Conservation (phyloP, 768 basidiomycete species). For the Kwoniella sp. region DNA sequence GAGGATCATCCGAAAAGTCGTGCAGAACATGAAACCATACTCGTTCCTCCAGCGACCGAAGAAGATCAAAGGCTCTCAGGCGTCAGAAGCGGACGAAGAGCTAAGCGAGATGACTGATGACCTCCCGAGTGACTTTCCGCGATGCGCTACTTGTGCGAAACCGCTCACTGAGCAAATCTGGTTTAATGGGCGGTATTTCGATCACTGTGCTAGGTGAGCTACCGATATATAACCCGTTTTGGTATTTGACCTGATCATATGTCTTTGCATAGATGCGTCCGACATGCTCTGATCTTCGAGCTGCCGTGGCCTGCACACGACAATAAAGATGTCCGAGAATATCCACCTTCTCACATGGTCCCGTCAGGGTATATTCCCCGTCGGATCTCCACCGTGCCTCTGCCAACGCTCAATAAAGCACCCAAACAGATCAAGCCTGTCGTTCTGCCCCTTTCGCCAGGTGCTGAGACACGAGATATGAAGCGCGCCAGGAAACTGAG, state of each 20-base stretch:
- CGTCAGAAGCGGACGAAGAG: slow-evolving; percentile 19
- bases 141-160: slow-evolving; percentile 46
- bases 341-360: slow-evolving; percentile 48
- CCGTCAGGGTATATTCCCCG: slow-evolving; percentile 38
- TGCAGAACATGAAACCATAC: slow-evolving; percentile 34
- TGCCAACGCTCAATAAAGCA: slow-evolving; percentile 42
- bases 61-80: slow-evolving; percentile 10
- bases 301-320: slow-evolving; percentile 49
- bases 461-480: slow-evolving; percentile 13
- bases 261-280: slow-evolving; percentile 34
- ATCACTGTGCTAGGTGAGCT: slow-evolving; percentile 46
- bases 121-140: slow-evolving; percentile 37
- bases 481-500: slow-evolving; percentile 18
- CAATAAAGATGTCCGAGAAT: slow-evolving; percentile 42
- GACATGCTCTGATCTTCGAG: slow-evolving; percentile 44
- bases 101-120: slow-evolving; percentile 26
- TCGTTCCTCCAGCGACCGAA: slow-evolving; percentile 28
- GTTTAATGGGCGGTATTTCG: slow-evolving; percentile 44
- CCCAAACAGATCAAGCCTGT: slow-evolving; percentile 29
- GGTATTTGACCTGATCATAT: background rate
- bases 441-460: slow-evolving; percentile 18
- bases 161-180: slow-evolving; percentile 41
- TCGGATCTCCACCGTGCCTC: slow-evolving; percentile 35
- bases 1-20: slow-evolving; percentile 24
- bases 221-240: background rate